Base-by-base conservation (phyloP, 225 moss, liverwort and hornwort genomes). In the Marchantia paleacea region DNA sequence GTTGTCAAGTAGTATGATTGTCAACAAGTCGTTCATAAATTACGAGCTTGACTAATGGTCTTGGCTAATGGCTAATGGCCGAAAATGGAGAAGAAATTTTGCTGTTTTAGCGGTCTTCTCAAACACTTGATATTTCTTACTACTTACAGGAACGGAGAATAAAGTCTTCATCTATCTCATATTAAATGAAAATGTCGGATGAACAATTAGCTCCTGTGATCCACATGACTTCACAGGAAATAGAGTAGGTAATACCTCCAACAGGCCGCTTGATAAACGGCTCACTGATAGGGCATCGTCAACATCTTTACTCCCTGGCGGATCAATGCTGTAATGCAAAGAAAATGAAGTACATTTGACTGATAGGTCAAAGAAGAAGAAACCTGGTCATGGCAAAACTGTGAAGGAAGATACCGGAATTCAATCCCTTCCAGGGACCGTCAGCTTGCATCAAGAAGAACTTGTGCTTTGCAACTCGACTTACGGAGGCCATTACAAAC, bases 271-370 rank as follows among this genome's bases (percentile, higher is more conserved):
- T 81, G 81, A 66, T 60, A 88, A 28, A 26, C 68, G 83, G 54
- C 88, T 83, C 52, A 88, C 72, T 50, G 88, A 88, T 31, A 88
- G 83, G 3, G 88, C 85, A 82, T 88, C 88, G 73, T 88, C 88
- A 24, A 88, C 85, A 62, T 88, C 88, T 77, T 81, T 85, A 75
- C 88, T 88, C 19, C 88, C 88, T 74, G 88, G 88, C 70, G 88
- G 88, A 78, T 88, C 88, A 76, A 88, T 85, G 51, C 88, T 88
- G 83, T 76, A 39, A 51, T 39, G 62, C 62, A 77, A n/a, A 55
- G n/a, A n/a, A 62, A 20, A 70, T 48, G 11, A 18, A 24, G 48
- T 10, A n/a, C n/a, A 72, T 2, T 52, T 39, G 5, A 39, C 5
- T 39, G 39, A 39, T n/a, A n/a, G n/a, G n/a, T 39, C 39, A 39